Percentiles rank a stretch among this genome's conserved stretches.
Conservation (phyloP, 306 rosid genomes). For the Crataegus laevigata region DNA sequence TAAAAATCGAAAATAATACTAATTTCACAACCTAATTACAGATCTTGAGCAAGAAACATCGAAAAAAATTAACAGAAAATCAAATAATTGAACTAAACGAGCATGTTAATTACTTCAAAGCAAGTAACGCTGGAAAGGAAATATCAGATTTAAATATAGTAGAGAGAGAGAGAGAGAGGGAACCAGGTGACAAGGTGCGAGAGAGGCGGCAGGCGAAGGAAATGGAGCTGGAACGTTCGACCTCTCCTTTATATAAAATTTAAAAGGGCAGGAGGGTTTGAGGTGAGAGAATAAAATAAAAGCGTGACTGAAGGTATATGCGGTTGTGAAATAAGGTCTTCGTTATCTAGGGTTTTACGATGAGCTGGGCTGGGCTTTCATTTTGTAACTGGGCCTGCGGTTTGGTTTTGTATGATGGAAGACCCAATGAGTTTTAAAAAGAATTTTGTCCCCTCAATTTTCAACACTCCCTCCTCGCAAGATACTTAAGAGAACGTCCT, state of each 20-base stretch:
- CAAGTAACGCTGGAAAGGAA: background rate
- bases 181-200: constrained; percentile 5
- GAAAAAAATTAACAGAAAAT: background rate
- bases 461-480: too few species aligned
- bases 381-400: too few species aligned
- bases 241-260: background rate
- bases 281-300: background rate
- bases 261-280: background rate
- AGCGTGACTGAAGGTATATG: background rate
- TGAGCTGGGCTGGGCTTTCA: constrained; percentile 14
- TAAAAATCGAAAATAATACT: background rate
- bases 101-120: background rate
- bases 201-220: constrained; percentile 18
- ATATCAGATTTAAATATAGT: background rate
- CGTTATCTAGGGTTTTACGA: constrained; percentile 25
- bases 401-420: background rate
- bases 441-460: too few species aligned
- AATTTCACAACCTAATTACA: background rate
- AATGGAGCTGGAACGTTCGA: background rate
- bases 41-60: background rate
- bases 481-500: too few species aligned
- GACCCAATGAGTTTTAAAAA: background rate
- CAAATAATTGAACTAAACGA: background rate
- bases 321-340: background rate
- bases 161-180: background rate